These are phyloP conservation scores for Neopestalotiopsis sp. DNA, from an alignment of 2,329 filamentous ascomycete genomes.

Conservation along the genomic window DNA sequence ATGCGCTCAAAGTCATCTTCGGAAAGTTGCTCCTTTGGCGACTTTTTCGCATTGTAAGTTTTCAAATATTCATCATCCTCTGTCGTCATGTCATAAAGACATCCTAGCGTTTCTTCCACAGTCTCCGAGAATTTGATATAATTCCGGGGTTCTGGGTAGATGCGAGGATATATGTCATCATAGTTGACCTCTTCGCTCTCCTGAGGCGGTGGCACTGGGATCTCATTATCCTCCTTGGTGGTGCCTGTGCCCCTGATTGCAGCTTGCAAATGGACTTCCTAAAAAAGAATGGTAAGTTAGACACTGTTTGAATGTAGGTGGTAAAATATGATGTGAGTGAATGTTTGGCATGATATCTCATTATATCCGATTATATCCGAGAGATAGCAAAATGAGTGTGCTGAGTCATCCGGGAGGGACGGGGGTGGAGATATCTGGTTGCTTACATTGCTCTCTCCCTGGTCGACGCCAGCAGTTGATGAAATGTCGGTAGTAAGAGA, in stretches of 20 bases:
- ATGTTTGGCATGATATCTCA: background rate
- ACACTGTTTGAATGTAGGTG: background rate
- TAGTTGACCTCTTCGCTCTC: conserved; percentile 75
- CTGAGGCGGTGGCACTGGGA: conserved; percentile 69
- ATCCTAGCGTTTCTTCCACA: conserved; percentile 91
- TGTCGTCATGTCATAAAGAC: conserved; percentile 91
- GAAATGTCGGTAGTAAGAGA: conserved; percentile 80
- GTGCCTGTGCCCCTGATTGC: conserved; percentile 66
- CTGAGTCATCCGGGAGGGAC: conserved; percentile 35
- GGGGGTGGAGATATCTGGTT: conserved; percentile 19
- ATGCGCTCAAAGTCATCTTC: conserved; percentile 93
- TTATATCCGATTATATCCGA: background rate
- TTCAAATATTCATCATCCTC: conserved; percentile 89
- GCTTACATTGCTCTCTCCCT: conserved; percentile 96
- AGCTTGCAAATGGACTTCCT: conserved; percentile 96
- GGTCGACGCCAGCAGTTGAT: conserved; percentile 97
- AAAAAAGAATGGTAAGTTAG: conserved; percentile 24
- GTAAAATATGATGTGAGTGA: background rate
- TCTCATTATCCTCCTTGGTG: conserved; percentile 63
- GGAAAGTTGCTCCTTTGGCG: conserved; percentile 69
- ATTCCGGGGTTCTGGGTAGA: conserved; percentile 83
- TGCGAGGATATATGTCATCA: conserved; percentile 82
- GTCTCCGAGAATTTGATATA: conserved; percentile 99
- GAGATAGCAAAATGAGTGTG: background rate
- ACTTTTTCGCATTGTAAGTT: conserved; percentile 79